Evolutionary conservation across 2,329 filamentous ascomycete genomes (phyloP), one percentile per base, ranked within the genome.

Genomic region (Aspergillus udagawae): DNA sequence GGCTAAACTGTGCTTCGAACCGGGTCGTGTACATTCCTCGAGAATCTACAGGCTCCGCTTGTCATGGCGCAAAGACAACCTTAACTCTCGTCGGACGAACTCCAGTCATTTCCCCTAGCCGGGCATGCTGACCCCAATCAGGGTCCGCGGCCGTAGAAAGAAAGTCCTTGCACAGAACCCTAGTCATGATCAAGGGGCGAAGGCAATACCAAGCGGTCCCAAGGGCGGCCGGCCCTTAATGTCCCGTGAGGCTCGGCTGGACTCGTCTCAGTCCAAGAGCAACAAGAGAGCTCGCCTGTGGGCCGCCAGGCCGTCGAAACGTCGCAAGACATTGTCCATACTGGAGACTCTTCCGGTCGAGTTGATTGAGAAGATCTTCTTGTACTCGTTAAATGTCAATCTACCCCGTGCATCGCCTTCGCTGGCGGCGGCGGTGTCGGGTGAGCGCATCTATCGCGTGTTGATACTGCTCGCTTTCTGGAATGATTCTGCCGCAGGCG

Each of bases 291-390:
- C 58, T 8, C 63, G 60, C n/a, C 53, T 60, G 2, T 52, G 59
- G 32, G 27, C 54, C 27, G 53, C 60, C 21, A 54, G 52, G 28
- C 45, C 52, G 3, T 32, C 49, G 4, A 59, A 53, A 32, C 41
- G 50, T 14, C 56, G 54, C 32, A 63, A 51, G 27, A 51, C 49
- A 12, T 58, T 72, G 3, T 75, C 74, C 3, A 55, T 58, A 9
- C 66, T 83, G 12, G 80, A 83, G 62, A 56, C 61, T 4, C 70
- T 83, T 0, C 82, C 82, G 0, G 65, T 74, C 3, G 81, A 83
- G 64, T 65, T 83, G 12, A 71, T 83, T n/a, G 77, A 83, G 61
- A 71, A 75, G 44, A 82, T 83, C 49, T 83, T 83, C 58, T 68
- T 80, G n/a, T 66, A 75, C 28, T 75, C 77, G 5, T 63, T 77